These are phyloP conservation scores for Ceratobasidium papillatum DNA, from an alignment of 1,284 basidiomycete genomes.

Conservation along the genomic window DNA sequence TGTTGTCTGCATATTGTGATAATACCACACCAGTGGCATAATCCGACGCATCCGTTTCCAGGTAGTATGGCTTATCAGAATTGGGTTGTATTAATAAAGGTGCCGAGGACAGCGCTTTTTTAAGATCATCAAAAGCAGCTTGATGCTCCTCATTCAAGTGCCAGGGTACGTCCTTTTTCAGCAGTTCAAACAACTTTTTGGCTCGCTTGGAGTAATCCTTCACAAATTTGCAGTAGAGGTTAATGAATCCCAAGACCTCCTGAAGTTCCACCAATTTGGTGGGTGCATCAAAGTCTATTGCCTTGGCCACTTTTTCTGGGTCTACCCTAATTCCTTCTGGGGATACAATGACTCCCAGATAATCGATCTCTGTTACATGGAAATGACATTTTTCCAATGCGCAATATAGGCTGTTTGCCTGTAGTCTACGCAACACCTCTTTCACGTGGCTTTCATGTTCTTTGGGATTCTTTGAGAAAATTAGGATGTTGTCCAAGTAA, in stretches of 20 bases:
- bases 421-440: constrained; percentile 23
- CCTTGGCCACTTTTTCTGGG: constrained; percentile 47
- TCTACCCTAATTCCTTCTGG: constrained; percentile 48
- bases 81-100: constrained; percentile 50
- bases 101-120: constrained; percentile 46
- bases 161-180: constrained; percentile 43
- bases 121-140: constrained; percentile 48
- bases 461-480: too few relatives aligned
- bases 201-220: constrained; percentile 47
- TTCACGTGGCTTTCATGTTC: too few relatives aligned
- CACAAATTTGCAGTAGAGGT: constrained; percentile 48
- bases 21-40: constrained; percentile 49
- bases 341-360: constrained; percentile 49
- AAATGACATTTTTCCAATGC: constrained; percentile 49
- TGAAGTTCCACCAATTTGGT: constrained; percentile 46
- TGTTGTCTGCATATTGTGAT: constrained; percentile 44
- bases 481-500: too few relatives aligned
- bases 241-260: constrained; percentile 50
- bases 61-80: constrained; percentile 42
- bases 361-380: constrained; percentile 46
- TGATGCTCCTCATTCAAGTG: constrained; percentile 38
- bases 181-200: constrained; percentile 47
- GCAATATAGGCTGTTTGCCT: constrained; percentile 38
- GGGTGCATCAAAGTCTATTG: constrained; percentile 49
- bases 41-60: constrained; percentile 51